Percentiles rank a stretch among this genome's conserved stretches.
phyloP scores from a whole-genome alignment of 2,329 filamentous ascomycete species.

The Epichloe amarillans region DNA sequence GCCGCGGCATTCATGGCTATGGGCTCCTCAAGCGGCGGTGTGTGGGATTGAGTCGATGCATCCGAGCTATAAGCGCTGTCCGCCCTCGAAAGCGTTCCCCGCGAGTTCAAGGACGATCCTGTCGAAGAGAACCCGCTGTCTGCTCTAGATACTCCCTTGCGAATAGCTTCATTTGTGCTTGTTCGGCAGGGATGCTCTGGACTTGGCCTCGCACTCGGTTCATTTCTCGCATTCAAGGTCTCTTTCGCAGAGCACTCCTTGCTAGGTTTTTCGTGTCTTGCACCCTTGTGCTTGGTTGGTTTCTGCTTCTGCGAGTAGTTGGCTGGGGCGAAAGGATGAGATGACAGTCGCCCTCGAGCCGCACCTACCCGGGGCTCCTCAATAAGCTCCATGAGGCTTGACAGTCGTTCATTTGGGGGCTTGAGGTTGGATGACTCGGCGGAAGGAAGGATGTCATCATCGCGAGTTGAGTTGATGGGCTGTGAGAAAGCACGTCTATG shows the following conservation, averaged over 20 bases:
- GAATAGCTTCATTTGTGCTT: slow-evolving; percentile 1
- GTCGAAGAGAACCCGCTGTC: slow-evolving; percentile 39
- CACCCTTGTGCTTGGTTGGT: neutral
- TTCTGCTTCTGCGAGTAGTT: neutral
- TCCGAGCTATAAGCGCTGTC: slow-evolving; percentile 52
- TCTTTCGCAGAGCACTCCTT: slow-evolving; percentile 18
- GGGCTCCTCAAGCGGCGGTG: slow-evolving; percentile 18
- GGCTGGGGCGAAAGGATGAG: neutral
- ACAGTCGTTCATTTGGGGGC: neutral
- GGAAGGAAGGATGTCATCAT: neutral
- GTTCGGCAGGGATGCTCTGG: slow-evolving; percentile 1
- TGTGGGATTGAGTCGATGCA: slow-evolving; percentile 41
- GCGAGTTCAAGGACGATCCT: slow-evolving; percentile 27
- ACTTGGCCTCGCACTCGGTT: slow-evolving; percentile 29
- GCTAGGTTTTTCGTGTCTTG: neutral
- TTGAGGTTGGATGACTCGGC: neutral
- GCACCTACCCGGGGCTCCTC: neutral
- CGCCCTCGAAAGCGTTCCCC: slow-evolving; percentile 37
- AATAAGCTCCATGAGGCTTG: slow-evolving; percentile 1
- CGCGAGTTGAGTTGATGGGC: neutral
- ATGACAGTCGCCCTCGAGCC: neutral
- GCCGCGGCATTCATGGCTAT: neutral
- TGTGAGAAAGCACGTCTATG: neutral
- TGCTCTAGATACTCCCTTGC: slow-evolving; percentile 14
- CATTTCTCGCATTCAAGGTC: slow-evolving; percentile 27